Evolutionary conservation across 2,329 filamentous ascomycete genomes (phyloP), one percentile per base, ranked within the genome.

Genomic region (Volutella citrinella): DNA sequence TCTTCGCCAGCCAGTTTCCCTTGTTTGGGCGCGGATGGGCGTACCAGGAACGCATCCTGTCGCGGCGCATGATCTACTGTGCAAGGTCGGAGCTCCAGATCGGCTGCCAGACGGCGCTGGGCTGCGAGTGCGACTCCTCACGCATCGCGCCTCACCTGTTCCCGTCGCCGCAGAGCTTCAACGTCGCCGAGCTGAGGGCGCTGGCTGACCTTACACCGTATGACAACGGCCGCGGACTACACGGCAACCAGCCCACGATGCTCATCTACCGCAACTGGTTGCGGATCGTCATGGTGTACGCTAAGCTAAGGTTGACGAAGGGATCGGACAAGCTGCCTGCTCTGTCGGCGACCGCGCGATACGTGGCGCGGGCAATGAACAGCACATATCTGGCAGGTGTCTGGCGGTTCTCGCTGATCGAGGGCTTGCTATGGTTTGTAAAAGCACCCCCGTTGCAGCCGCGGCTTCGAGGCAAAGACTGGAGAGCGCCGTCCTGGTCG

Each of bases 11-110:
- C 12, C 10, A 14, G 4, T 34, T 30, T 6, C 31, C 27, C n/a
- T 13, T 32, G 3, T 27, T 34, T 27, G 34, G 31, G 2, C 18
- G 51, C 9, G 40, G 36, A 4, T 50, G 49, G 49, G 39, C 48
- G 9, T 51, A 47, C 19, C 51, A 52, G 19, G 49, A 54, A 18
- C 42, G 40, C 5, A 30, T 46, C 7, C 39, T 48, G 4, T 46
- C 46, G 1, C 41, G 42, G 3, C 40, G 49, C 1, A 41, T 46
- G 11, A 33, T 54, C 7, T 35, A 46, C 32, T 50, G 49, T 27
- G 34, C 36, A 3, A 25, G 20, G 5, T 23, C 40, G 5, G 42
- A 54, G 24, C n/a, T 48, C 1, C 16, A 44, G 15, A 47, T 42
- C 36, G 45, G 46, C 13, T 51, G 46, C 15, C 26, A 26, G 22